phyloP scores from a whole-genome alignment of 129 eudicot species.

The Artemisia tridentata region DNA sequence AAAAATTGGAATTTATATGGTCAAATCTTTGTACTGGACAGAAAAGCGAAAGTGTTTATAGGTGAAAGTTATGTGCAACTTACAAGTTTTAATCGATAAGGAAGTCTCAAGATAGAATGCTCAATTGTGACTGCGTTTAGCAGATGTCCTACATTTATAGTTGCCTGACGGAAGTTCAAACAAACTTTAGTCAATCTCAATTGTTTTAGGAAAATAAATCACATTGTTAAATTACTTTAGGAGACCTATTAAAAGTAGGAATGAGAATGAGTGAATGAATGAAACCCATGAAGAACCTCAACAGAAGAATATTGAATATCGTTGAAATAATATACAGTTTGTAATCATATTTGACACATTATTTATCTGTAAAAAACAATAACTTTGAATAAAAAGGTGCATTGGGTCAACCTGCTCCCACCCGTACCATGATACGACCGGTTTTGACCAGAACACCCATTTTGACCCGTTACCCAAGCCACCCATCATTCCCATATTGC shows the following conservation, averaged over 20 bases:
- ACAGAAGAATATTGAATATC: constrained; percentile 10
- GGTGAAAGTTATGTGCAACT: constrained; percentile 31
- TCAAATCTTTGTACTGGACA: not conserved
- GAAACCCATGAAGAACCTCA: not conserved
- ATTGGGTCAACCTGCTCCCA: too few species aligned
- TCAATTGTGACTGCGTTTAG: constrained; percentile 77
- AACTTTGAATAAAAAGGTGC: too few species aligned
- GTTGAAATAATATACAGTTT: too few species aligned
- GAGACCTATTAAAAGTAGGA: constrained; percentile 4
- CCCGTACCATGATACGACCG: too few species aligned
- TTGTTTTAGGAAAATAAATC: not conserved
- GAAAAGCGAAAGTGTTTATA: not conserved
- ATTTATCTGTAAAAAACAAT: too few species aligned
- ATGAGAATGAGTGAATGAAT: not conserved
- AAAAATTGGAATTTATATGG: not conserved
- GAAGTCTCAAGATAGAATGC: constrained; percentile 79
- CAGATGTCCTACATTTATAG: constrained; percentile 64
- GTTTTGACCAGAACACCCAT: too few species aligned
- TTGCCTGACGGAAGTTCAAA: constrained; percentile 60
- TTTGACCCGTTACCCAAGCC: too few species aligned
- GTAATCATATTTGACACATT: too few species aligned
- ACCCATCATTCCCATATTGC: too few species aligned
- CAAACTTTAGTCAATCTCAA: constrained; percentile 1
- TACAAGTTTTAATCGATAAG: constrained; percentile 69
- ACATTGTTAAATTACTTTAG: not conserved